A percentile compares a stretch with the other conserved stretches of the same genome.
These are phyloP conservation scores for Mucor plumbeus DNA, from an alignment of 371 early-diverging fungal genomes.

Conservation along the genomic window DNA sequence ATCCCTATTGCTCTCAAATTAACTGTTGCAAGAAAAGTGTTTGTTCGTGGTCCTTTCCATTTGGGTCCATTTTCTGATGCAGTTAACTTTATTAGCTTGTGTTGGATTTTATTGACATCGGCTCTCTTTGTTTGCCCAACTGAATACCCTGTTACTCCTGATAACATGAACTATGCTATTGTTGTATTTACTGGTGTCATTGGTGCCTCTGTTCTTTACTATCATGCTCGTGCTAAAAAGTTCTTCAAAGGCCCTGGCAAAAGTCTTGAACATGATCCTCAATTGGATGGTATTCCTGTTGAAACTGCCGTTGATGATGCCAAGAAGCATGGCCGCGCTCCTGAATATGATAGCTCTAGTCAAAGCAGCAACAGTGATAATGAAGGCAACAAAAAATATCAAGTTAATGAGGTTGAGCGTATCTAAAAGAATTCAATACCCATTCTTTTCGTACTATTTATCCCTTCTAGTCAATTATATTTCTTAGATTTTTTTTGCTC, in stretches of 20 bases:
- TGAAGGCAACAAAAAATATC: background rate
- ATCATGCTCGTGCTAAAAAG: slow-evolving; percentile 51
- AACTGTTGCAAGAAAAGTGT: slow-evolving; percentile 58
- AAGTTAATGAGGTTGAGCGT: slow-evolving; percentile 1
- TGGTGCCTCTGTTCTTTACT: slow-evolving; percentile 42
- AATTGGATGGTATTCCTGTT: slow-evolving; percentile 8
- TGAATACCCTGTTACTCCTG: slow-evolving; percentile 59
- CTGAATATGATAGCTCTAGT: background rate
- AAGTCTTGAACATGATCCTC: slow-evolving; percentile 39
- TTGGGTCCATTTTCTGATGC: slow-evolving; percentile 57
- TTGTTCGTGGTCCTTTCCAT: slow-evolving; percentile 60
- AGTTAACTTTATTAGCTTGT: slow-evolving; percentile 51
- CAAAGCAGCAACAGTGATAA: background rate
- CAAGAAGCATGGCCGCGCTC: background rate
- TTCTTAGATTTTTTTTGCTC: background rate
- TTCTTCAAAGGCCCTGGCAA: slow-evolving; percentile 57
- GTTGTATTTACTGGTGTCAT: slow-evolving; percentile 45
- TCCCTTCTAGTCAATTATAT: background rate
- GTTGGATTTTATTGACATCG: slow-evolving; percentile 67
- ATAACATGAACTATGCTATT: slow-evolving; percentile 55
- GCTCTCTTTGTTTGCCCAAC: slow-evolving; percentile 66
- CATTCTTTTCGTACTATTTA: background rate
- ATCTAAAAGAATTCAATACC: background rate
- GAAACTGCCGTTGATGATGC: background rate
- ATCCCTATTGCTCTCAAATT: slow-evolving; percentile 68